A percentile compares a stretch with the other conserved stretches of the same genome.
phyloP scores from a whole-genome alignment of 2,329 filamentous ascomycete genomes.

The Ceratocystis variospora region DNA sequence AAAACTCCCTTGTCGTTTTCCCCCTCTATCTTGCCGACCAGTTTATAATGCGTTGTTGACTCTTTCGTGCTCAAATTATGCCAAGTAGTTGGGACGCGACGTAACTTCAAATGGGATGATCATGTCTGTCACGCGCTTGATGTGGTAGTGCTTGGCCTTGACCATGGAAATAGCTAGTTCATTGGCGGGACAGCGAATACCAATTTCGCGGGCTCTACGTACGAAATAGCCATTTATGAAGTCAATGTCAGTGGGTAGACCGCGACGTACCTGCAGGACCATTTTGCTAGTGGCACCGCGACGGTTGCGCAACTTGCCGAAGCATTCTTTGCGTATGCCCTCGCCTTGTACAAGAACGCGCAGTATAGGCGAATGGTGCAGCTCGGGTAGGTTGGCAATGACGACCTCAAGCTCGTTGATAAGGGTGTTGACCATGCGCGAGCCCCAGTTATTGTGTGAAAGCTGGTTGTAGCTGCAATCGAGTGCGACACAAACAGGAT shows the following conservation, averaged over 20 bases:
- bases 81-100: conserved; percentile 21
- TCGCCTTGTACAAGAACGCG: conserved; percentile 42
- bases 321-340: conserved; percentile 47
- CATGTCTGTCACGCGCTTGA: conserved; percentile 25
- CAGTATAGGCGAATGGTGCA: conserved; percentile 46
- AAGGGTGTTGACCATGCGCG: conserved; percentile 54
- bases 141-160: conserved; percentile 46
- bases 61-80: not conserved
- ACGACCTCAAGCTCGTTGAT: conserved; percentile 62
- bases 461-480: conserved; percentile 63
- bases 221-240: conserved; percentile 85
- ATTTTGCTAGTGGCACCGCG: conserved; percentile 48
- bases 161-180: conserved; percentile 60
- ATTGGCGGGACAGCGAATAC: conserved; percentile 59
- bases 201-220: conserved; percentile 54
- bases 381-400: conserved; percentile 60
- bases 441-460: conserved; percentile 50
- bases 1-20: not conserved
- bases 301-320: conserved; percentile 41
- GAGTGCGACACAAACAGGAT: conserved; percentile 67
- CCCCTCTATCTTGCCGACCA: not conserved
- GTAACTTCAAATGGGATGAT: conserved; percentile 28
- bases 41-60: no score
- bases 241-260: conserved; percentile 58
- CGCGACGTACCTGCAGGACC: conserved; percentile 48